phyloP scores from a whole-genome alignment of 495 filamentous ascomycete species.

The Hypoxylon perforatum region DNA sequence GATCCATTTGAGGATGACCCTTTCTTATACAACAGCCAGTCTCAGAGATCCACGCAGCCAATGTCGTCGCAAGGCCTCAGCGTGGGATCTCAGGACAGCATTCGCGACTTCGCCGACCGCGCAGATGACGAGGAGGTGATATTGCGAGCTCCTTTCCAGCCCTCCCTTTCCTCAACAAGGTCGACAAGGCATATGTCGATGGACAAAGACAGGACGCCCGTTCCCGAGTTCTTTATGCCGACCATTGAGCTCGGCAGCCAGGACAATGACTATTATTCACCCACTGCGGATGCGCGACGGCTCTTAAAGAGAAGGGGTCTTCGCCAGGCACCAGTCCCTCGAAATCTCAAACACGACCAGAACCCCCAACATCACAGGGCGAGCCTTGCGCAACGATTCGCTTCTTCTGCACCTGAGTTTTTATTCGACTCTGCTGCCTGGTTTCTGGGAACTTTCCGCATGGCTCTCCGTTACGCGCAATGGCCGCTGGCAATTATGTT shows the following conservation, averaged over 20 bases:
- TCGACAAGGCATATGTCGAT: slow-evolving; percentile 50
- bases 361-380: slow-evolving; percentile 6
- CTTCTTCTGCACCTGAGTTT: slow-evolving; percentile 40
- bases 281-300: slow-evolving; percentile 27
- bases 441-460: slow-evolving; percentile 58
- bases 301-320: slow-evolving; percentile 43
- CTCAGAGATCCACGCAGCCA: slow-evolving; percentile 41
- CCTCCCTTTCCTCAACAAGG: slow-evolving; percentile 54
- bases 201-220: slow-evolving; percentile 48
- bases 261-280: slow-evolving; percentile 38
- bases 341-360: background rate
- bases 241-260: slow-evolving; percentile 44
- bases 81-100: slow-evolving; percentile 58
- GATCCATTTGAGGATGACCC: slow-evolving; percentile 52
- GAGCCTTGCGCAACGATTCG: slow-evolving; percentile 31
- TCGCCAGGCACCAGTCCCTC: slow-evolving; percentile 13
- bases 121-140: slow-evolving; percentile 60
- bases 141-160: slow-evolving; percentile 56
- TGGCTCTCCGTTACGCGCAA: slow-evolving; percentile 62
- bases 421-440: slow-evolving; percentile 53
- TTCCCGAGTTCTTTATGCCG: slow-evolving; percentile 58
- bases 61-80: slow-evolving; percentile 46
- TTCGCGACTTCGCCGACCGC: slow-evolving; percentile 54
- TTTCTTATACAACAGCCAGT: slow-evolving; percentile 52
- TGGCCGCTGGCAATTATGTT: slow-evolving; percentile 65